Conservation (phyloP, 2,329 filamentous ascomycete species). For the Curvularia spicifera region DNA sequence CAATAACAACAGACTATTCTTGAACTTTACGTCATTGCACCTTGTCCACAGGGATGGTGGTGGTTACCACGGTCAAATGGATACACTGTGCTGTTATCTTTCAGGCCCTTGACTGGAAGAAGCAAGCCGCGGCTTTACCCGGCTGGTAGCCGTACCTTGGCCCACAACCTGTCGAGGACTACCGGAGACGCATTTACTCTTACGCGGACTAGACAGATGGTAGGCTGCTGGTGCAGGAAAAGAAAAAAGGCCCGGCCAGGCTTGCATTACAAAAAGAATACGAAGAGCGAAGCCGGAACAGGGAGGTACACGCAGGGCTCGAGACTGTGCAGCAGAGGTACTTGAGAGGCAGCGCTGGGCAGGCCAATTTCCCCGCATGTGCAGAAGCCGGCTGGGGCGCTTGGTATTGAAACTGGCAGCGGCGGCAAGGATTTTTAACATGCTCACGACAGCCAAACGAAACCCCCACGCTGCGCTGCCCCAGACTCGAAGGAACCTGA, state of each 20-base stretch:
- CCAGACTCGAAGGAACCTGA: constrained; percentile 4
- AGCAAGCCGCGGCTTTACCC: constrained; percentile 12
- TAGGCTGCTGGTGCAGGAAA: neutral
- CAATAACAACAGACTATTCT: neutral
- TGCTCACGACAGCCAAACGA: constrained; percentile 24
- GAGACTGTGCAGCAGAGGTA: neutral
- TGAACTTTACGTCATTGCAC: constrained; percentile 8
- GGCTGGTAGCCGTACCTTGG: constrained; percentile 1
- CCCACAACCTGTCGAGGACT: neutral
- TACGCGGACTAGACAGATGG: neutral
- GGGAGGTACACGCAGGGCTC: constrained; percentile 25
- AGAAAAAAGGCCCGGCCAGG: neutral
- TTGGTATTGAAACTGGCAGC: constrained; percentile 30
- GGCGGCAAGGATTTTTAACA: constrained; percentile 19
- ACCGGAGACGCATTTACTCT: neutral
- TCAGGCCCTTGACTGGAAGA: constrained; percentile 2
- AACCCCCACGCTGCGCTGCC: constrained; percentile 12
- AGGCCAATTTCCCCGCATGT: constrained; percentile 34
- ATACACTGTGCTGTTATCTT: neutral
- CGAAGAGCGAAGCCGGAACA: constrained; percentile 15
- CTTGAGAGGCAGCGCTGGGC: neutral
- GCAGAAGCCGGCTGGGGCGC: constrained; percentile 38
- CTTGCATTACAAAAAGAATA: constrained; percentile 16
- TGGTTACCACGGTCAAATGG: neutral
- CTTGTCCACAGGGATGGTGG: neutral